Evolutionary conservation across 2,329 filamentous ascomycete genomes (phyloP).

Genomic region (Epicoccum sorghinum): DNA sequence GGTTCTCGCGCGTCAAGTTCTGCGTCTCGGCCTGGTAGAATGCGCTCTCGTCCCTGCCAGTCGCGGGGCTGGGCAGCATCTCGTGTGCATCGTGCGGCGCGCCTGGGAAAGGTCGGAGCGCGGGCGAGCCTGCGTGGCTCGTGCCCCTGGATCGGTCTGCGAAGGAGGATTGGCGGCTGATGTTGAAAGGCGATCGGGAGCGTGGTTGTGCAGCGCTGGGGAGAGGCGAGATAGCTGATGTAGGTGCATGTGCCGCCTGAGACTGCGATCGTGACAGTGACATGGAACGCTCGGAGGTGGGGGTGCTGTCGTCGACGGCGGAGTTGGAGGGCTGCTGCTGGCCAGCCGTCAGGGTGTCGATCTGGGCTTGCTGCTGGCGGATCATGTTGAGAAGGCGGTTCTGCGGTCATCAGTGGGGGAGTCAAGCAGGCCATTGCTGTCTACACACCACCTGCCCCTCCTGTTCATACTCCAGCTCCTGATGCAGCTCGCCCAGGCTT

Average conservation of each 20-base stretch:
- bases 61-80: constrained; percentile 60
- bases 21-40: constrained; percentile 86
- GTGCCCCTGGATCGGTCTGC: constrained; percentile 45
- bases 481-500: constrained; percentile 77
- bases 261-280: constrained; percentile 45
- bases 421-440: neutral
- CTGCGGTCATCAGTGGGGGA: constrained; percentile 44
- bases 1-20: constrained; percentile 77
- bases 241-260: constrained; percentile 28
- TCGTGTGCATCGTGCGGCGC: constrained; percentile 57
- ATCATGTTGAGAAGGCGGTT: constrained; percentile 81
- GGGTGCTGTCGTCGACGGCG: constrained; percentile 59
- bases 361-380: constrained; percentile 73
- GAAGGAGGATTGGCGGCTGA: constrained; percentile 54
- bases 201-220: constrained; percentile 34
- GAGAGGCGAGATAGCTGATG: constrained; percentile 45
- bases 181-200: constrained; percentile 47
- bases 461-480: constrained; percentile 79
- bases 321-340: constrained; percentile 50
- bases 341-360: constrained; percentile 61
- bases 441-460: constrained; percentile 73
- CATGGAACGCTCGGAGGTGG: constrained; percentile 55
- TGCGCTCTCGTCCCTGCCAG: constrained; percentile 69
- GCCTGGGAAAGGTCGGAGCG: constrained; percentile 61
- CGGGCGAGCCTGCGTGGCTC: constrained; percentile 51